Conservation (phyloP, 2,329 filamentous ascomycete species). For the Fusarium compactum region DNA sequence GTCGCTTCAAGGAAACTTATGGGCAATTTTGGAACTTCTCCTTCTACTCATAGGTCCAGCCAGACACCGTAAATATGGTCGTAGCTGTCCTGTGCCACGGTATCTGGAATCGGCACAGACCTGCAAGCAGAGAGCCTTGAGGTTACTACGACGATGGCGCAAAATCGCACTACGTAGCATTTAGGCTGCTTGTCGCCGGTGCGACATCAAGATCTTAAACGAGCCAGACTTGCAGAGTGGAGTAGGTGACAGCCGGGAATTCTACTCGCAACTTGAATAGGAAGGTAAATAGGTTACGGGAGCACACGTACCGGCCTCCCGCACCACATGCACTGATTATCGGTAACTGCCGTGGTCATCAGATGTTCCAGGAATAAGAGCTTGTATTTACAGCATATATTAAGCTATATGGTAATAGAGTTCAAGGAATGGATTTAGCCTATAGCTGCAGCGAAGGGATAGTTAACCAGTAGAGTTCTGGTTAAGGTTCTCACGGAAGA, state of each 20-base stretch:
- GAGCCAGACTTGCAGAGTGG: not conserved
- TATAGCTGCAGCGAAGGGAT: no score
- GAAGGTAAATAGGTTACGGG: not conserved
- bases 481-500: not conserved
- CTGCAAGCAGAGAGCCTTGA: accelerated
- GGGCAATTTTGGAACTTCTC: accelerated
- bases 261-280: accelerated
- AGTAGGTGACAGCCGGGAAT: not conserved
- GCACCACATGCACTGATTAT: accelerated
- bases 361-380: accelerated
- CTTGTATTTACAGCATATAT: not conserved
- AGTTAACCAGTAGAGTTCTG: not conserved
- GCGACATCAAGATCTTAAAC: accelerated
- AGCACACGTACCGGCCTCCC: not conserved
- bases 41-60: not conserved
- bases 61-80: no score
- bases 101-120: accelerated
- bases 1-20: no score
- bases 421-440: accelerated
- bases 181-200: not conserved
- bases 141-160: not conserved
- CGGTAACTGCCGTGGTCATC: not conserved
- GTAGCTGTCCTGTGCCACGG: not conserved
- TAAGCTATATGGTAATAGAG: not conserved
- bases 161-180: not conserved